Evolutionary conservation across 345 rosid genomes (phyloP).

Genomic region (Toxicodendron radicans): DNA sequence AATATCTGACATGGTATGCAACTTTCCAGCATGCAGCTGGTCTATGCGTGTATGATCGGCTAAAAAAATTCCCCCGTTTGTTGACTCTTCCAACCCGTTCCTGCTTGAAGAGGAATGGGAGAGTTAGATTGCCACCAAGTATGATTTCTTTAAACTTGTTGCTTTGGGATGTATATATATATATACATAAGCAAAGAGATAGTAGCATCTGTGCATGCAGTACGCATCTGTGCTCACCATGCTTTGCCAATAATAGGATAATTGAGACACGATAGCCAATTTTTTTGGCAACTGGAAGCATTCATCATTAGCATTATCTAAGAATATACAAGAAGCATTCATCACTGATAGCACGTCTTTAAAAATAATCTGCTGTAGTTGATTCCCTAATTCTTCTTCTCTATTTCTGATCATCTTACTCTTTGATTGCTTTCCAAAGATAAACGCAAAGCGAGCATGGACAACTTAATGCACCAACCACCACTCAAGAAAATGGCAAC

Average conservation of each 20-base stretch:
- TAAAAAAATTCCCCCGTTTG: conserved; percentile 54
- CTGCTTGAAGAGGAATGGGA: conserved; percentile 49
- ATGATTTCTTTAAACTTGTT: conserved; percentile 27
- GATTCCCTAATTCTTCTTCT: neutral
- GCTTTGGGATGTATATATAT: neutral
- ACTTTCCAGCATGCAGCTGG: conserved; percentile 74
- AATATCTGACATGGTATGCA: neutral
- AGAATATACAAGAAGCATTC: neutral
- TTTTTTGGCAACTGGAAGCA: neutral
- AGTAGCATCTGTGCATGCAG: neutral
- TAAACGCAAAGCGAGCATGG: conserved; percentile 76
- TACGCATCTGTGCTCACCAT: neutral
- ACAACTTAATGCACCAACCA: conserved; percentile 65
- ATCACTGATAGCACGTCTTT: neutral
- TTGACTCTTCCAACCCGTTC: conserved; percentile 51
- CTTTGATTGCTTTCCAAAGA: conserved; percentile 34
- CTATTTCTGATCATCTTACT: conserved; percentile 14
- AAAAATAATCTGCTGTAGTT: neutral
- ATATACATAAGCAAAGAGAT: neutral
- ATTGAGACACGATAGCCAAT: neutral
- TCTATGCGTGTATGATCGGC: conserved; percentile 60
- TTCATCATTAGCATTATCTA: neutral
- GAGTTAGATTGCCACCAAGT: conserved; percentile 41
- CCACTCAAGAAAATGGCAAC: conserved; percentile 60
- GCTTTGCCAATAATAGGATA: too few species aligned